Base-by-base conservation (phyloP, 2,329 filamentous ascomycete genomes). In the Leptosphaerulina australis region DNA sequence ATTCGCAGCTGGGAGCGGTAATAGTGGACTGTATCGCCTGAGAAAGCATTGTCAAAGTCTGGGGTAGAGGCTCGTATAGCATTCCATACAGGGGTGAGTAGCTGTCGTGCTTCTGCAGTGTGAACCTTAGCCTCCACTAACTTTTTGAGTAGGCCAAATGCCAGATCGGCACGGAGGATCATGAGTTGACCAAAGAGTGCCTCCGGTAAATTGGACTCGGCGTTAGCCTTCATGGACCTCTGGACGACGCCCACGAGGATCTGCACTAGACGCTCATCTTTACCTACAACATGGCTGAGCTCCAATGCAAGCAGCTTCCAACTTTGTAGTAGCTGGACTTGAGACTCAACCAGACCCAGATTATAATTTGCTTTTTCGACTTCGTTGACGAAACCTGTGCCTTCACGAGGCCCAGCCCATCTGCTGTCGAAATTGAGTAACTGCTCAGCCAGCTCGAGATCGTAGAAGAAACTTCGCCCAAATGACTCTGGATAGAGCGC, bases 291-390 rank as follows among this genome's bases (percentile, higher is more conserved):
- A n/a, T 84, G 84, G 68, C 88, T 90, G 38, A 99, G 81, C 66
- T 97, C 93, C 39, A 94, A 81, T 11, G 93, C 83, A 7, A 99
- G 80, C 51, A 90, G 86, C 70, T 95, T 92, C 91, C 93, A 97
- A 46, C 90, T 88, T 62, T 90, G 86, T 57, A 97, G 88, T 14
- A 99, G 83, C 33, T 85, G 83, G 58, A 94, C 87, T 76, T 99
- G 91, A 18, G 93, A 90, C 70, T 97, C 91, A 25, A 99, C 91
- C 25, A 96, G 79, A 18, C 92, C 96, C 43, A 99, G 73, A 71
- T 99, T 97, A 55, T 88, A 78, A 71, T 99, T 99, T 31, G 93
- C 94, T 53, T 86, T 85, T 64, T 87, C 83, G 74, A 99, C 87
- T 69, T 99, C 94, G 38, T 83, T 82, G 55, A 83, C 82, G 74